Base-by-base conservation (phyloP, 225 moss, liverwort and hornwort species). In the Thuidium tamariscinum region DNA sequence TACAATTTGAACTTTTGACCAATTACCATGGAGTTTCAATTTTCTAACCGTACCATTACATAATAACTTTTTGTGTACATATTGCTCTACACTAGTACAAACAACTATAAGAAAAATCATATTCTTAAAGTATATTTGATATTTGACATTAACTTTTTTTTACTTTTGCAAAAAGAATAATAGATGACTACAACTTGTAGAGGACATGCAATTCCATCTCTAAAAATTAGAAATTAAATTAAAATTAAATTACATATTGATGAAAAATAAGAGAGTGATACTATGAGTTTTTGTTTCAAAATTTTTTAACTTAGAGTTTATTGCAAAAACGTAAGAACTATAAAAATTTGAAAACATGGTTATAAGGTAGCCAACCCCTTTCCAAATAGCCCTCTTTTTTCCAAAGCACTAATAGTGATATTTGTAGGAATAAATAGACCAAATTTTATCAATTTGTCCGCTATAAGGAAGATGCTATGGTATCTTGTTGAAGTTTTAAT, bases 81-180 rank as follows among this genome's bases (percentile, higher is more conserved):
- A 0, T 42, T 27, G 1, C 42, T 41, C 14, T 41, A 15, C 4
- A 25, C 15, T 14, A 37, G 3, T 3, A 67, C 4, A 13, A 68
- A 23, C 23, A 39, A 23, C 7, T 39, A 0, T 2, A 3, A 3
- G 10, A 0, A 66, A 42, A 16, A 5, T 8, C 13, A 26, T 42
- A 42, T 41, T 22, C 23, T 8, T 15, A 0, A 42, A 26, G 1
- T 3, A 27, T 27, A 42, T 42, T 42, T 70, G 2, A 0, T 5
- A 26, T 42, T 27, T 42, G 9, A 16, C 27, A 16, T 16, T 8
- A 69, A 2, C 9, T 27, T 27, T 26, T 23, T 27, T 5, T 44
- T 9, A 44, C 44, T n/a, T n/a, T n/a, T n/a, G n/a, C n/a, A n/a
- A n/a, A n/a, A n/a, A n/a, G n/a, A n/a, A n/a, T n/a, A n/a, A n/a